Base-by-base conservation (phyloP, 1,284 basidiomycete genomes). In the Hypsizygus ulmarius region DNA sequence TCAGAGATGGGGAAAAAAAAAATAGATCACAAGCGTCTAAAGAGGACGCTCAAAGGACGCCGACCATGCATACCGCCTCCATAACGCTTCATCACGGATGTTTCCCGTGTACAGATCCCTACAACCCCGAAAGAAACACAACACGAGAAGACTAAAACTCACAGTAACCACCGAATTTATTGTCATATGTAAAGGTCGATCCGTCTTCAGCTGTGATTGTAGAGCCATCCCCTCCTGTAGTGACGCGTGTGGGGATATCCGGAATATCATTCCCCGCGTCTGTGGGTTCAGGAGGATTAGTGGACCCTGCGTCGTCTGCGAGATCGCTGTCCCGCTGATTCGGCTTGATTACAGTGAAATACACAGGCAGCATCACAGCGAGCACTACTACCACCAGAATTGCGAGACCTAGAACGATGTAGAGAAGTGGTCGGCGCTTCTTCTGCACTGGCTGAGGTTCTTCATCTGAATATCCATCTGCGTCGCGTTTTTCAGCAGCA, bases 131-230 rank as follows among this genome's bases (percentile, higher is more conserved):
- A 25, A 25, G n/a, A n/a, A n/a, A n/a, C n/a, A n/a, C 39, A 45
- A 39, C 32, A 29, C 27, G 47, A 47, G 25, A 51, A 39, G 36
- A n/a, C 7, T 11, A 38, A 33, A 50, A 77, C 74, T 81, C 66
- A 81, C 86, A 91, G 54, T 74, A 77, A 21, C 86, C 85, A 32
- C 87, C 87, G 60, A 85, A 87, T 12, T 73, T 63, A 65, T 90
- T 91, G 47, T 70, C 72, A 65, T 91, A 91, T 1, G 66, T 77
- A 66, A 89, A 84, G 3, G 74, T 79, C 3, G 74, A 65, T 1
- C 87, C 87, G 59, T 89, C 78, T 1, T 74, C 79, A 39, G 75
- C 72, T 9, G 72, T 79, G 40, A 90, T 70, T 5, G 68, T 73
- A 12, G 81, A 82, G 8, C 87, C 87, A 58, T 86, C 78, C 10